Evolutionary conservation across 208 protist genomes (phyloP), one percentile per base, ranked within the genome.

Genomic region (Trypanosomatidae sp.): DNA sequence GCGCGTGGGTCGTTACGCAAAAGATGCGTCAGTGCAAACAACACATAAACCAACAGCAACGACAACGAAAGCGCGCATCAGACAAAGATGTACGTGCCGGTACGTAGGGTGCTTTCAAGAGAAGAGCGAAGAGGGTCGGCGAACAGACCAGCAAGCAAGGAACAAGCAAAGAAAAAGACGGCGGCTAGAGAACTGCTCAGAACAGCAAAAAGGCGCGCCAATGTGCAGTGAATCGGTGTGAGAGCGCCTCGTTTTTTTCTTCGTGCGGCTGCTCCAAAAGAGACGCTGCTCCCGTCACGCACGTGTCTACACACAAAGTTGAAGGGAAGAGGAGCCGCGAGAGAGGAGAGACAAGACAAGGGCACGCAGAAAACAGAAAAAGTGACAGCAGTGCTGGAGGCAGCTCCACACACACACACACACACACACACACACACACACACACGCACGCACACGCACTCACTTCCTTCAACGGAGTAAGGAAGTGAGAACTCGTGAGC

Each of bases 191-290:
- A 41, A 74, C 7, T 36, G 43, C 36, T 39, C 22, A 30, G n/a
- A 66, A 74, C 0, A 75, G 68, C 50, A 49, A 73, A 76, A 74
- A 74, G 50, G 33, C 67, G 64, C 60, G 25, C 33, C 30, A 13
- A 55, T 41, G 55, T 2, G 36, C 36, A 6, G 36, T 39, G 36
- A 39, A 39, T 39, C 36, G 36, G 36, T 39, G 36, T 39, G 36
- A 0, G 36, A 39, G 36, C 3, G 36, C 36, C 36, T 39, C 36
- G 3, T 39, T 39, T 39, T 39, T 39, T 39, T 39, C 36, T 39
- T 39, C 36, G 36, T 6, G 36, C 36, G 36, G 36, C 33, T 36
- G 33, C 33, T 36, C 33, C 33, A 36, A 53, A 55, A 55, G 0
- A 55, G n/a, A 58, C 15, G 25, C 3, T 30, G 53, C 25, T 36